phyloP scores from a whole-genome alignment of 441 rosid species.

The Cnidoscolus chayamansa region DNA sequence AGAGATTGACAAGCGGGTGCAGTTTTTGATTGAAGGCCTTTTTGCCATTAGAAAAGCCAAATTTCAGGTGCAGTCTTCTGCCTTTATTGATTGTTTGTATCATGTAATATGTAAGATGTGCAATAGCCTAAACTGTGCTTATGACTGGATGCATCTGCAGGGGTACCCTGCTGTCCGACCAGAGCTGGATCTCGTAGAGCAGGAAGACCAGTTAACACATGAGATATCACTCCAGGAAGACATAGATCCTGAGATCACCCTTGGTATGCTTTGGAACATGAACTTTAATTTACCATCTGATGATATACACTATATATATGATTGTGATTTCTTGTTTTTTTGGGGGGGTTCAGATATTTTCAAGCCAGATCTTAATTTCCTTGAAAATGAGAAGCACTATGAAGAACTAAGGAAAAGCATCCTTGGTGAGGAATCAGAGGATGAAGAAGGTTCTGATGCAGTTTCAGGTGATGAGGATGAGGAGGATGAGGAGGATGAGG shows the following conservation, averaged over 20 bases:
- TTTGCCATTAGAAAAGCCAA: conserved; percentile 80
- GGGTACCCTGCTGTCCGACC: conserved; percentile 92
- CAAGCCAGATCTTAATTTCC: conserved; percentile 67
- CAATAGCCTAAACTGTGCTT: neutral
- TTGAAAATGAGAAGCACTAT: conserved; percentile 78
- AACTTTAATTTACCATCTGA: conserved; percentile 12
- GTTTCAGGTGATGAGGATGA: conserved; percentile 60
- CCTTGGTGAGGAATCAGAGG: conserved; percentile 78
- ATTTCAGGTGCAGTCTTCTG: conserved; percentile 57
- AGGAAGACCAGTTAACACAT: conserved; percentile 76
- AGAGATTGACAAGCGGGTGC: conserved; percentile 91
- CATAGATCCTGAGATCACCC: conserved; percentile 65
- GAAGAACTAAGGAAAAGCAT: conserved; percentile 82
- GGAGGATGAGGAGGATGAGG: conserved; percentile 27
- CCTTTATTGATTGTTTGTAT: neutral
- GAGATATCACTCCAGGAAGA: conserved; percentile 67
- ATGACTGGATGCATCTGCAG: conserved; percentile 34
- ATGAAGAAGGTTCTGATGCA: conserved; percentile 73
- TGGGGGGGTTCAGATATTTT: conserved; percentile 59
- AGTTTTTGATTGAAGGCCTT: conserved; percentile 82
- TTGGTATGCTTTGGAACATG: conserved; percentile 48
- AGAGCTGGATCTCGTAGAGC: conserved; percentile 81
- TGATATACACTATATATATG: conserved; percentile 5
- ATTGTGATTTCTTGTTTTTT: conserved; percentile 15
- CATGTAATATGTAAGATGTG: neutral